A percentile compares a stretch with the other conserved stretches of the same genome.
Evolutionary conservation across 805 yeast species (phyloP).

Genomic region (Sungouiozyma ichnusensis): DNA sequence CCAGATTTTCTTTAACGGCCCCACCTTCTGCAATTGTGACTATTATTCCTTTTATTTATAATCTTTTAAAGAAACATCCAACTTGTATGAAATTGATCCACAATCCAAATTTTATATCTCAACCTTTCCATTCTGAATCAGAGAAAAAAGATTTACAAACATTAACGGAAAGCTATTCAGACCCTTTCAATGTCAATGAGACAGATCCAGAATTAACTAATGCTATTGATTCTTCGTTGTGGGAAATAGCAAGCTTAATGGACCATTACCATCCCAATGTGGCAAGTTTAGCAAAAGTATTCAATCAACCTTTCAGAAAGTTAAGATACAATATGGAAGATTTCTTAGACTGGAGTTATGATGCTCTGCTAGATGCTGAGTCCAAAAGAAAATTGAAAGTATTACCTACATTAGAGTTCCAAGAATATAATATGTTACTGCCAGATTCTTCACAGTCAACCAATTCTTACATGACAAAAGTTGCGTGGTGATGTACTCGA

Average conservation of each 20-base stretch:
- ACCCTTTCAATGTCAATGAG: slow-evolving; percentile 59
- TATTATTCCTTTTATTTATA: slow-evolving; percentile 83
- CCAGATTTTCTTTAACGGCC: slow-evolving; percentile 62
- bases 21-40: slow-evolving; percentile 86
- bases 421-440: slow-evolving; percentile 24
- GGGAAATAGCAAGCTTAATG: slow-evolving; percentile 80
- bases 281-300: slow-evolving; percentile 80
- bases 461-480: slow-evolving; percentile 13
- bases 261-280: slow-evolving; percentile 92
- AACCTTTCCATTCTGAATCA: slow-evolving; percentile 19
- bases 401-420: slow-evolving; percentile 72
- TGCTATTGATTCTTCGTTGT: slow-evolving; percentile 76
- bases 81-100: slow-evolving; percentile 87
- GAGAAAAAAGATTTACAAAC: slow-evolving; percentile 18
- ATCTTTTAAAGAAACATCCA: slow-evolving; percentile 83
- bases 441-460: too few species aligned
- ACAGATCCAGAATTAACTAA: slow-evolving; percentile 65
- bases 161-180: slow-evolving; percentile 32
- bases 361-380: slow-evolving; percentile 53
- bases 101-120: slow-evolving; percentile 24
- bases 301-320: slow-evolving; percentile 83
- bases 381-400: slow-evolving; percentile 52
- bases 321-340: slow-evolving; percentile 85
- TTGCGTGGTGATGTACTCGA: slow-evolving; percentile 20
- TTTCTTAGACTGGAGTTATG: slow-evolving; percentile 84